phyloP scores from a whole-genome alignment of 2,329 filamentous ascomycete species.

The Colletotrichum trifolii region DNA sequence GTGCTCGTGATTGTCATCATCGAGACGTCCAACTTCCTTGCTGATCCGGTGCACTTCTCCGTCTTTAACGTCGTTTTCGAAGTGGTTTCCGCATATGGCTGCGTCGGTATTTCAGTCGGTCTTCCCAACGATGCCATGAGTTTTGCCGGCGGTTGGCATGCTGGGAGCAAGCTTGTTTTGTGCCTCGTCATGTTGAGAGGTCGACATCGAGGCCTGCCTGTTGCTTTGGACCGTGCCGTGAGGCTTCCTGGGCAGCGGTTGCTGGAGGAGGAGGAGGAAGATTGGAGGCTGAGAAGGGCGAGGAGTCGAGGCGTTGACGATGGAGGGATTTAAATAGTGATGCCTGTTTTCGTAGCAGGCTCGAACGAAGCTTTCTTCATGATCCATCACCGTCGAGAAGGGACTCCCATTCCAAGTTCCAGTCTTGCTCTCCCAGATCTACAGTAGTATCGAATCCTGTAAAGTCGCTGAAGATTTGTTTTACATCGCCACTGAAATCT shows the following conservation, averaged over 20 bases:
- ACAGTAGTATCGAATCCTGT: too few relatives aligned
- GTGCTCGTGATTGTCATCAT: conserved; percentile 70
- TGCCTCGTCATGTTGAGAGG: conserved; percentile 68
- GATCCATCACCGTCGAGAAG: too few relatives aligned
- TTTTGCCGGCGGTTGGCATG: conserved; percentile 65
- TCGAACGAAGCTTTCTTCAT: too few relatives aligned
- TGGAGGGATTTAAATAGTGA: neutral
- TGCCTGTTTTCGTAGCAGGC: too few relatives aligned
- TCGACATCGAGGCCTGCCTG: conserved; percentile 66
- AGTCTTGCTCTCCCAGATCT: too few relatives aligned
- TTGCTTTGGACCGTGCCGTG: conserved; percentile 65
- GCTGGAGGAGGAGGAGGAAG: conserved; percentile 45
- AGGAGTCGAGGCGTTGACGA: neutral
- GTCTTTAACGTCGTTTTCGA: conserved; percentile 72
- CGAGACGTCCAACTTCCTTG: conserved; percentile 65
- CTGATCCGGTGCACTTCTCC: conserved; percentile 63
- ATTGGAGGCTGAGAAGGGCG: conserved; percentile 27
- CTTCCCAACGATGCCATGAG: conserved; percentile 64
- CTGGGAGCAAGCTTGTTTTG: conserved; percentile 67
- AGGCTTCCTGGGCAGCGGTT: conserved; percentile 52
- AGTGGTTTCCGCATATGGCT: conserved; percentile 68
- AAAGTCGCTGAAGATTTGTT: too few relatives aligned
- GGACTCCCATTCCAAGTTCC: too few relatives aligned
- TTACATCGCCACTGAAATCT: too few relatives aligned
- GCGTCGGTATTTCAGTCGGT: conserved; percentile 70